Conservation (phyloP, 805 yeast species). For the Cyberlindnera sargentensis region DNA sequence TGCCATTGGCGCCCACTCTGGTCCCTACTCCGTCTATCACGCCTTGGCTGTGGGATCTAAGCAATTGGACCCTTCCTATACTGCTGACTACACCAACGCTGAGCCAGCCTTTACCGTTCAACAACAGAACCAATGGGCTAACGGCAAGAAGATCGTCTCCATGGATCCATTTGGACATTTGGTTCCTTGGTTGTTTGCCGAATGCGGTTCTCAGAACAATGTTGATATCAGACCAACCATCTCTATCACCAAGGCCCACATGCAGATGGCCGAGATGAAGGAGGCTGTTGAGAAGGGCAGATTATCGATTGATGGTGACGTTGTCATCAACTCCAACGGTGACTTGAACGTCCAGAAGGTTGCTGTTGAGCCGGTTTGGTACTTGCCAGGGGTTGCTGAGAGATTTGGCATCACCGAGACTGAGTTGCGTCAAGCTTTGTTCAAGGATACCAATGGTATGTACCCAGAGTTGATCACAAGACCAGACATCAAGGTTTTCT, state of each 20-base stretch:
- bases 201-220: slow-evolving; percentile 35
- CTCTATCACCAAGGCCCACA: slow-evolving; percentile 59
- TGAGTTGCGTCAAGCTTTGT: slow-evolving; percentile 50
- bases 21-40: slow-evolving; percentile 57
- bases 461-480: slow-evolving; percentile 64
- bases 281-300: slow-evolving; percentile 49
- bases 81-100: slow-evolving; percentile 56
- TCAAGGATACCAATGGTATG: slow-evolving; percentile 67
- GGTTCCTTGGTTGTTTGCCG: slow-evolving; percentile 52
- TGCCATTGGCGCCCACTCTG: slow-evolving; percentile 59
- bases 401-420: slow-evolving; percentile 51
- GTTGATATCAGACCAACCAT: slow-evolving; percentile 59
- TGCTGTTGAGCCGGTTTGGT: slow-evolving; percentile 70
- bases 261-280: slow-evolving; percentile 52
- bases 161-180: slow-evolving; percentile 64
- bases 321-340: slow-evolving; percentile 53
- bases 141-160: slow-evolving; percentile 49
- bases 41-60: slow-evolving; percentile 59
- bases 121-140: slow-evolving; percentile 52
- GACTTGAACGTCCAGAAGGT: slow-evolving; percentile 56
- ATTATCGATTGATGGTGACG: slow-evolving; percentile 49
- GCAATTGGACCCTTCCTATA: slow-evolving; percentile 44
- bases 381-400: slow-evolving; percentile 61
- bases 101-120: slow-evolving; percentile 53
- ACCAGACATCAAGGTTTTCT: slow-evolving; percentile 56